Percentiles rank a stretch among this genome's conserved stretches.
These are phyloP conservation scores for Gossypium bickii DNA, from an alignment of 345 rosid species.

Conservation along the genomic window DNA sequence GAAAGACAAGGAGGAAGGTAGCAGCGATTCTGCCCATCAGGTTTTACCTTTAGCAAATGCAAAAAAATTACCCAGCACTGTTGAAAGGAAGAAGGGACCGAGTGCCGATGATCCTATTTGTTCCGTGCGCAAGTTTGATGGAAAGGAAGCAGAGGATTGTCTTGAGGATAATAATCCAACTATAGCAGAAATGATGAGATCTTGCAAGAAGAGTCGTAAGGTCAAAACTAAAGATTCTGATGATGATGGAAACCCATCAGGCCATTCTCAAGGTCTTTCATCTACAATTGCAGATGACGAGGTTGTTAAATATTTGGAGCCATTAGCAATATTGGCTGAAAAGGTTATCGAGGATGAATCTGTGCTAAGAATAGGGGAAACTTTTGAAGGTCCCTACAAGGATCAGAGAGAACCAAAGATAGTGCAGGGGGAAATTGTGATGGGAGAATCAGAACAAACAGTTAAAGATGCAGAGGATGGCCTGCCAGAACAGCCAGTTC, in stretches of 20 bases:
- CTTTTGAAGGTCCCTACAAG: not conserved
- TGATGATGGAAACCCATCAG: slow-evolving; percentile 7
- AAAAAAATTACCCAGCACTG: not conserved
- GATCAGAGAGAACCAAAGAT: not conserved
- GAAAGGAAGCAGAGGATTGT: not conserved
- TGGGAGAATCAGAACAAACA: not conserved
- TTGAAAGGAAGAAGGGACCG: not conserved
- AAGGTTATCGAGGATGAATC: slow-evolving; percentile 15
- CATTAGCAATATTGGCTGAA: slow-evolving; percentile 15
- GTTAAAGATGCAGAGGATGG: not conserved
- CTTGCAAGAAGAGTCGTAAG: not conserved
- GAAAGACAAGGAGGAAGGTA: slow-evolving; percentile 4
- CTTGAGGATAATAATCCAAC: slow-evolving; percentile 11
- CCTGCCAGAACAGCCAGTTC: not conserved
- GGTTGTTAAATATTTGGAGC: slow-evolving; percentile 6
- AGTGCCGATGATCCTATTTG: not conserved
- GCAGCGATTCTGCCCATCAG: not conserved
- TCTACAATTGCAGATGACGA: slow-evolving; percentile 16
- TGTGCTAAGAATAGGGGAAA: not conserved
- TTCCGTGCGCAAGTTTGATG: not conserved
- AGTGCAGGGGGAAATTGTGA: not conserved
- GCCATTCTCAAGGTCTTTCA: slow-evolving; percentile 12
- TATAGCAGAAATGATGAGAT: slow-evolving; percentile 11
- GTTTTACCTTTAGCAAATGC: not conserved
- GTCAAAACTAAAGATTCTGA: not conserved